Evolutionary conservation across 208 protist genomes (phyloP).

Genomic region (Angomonas deanei): DNA sequence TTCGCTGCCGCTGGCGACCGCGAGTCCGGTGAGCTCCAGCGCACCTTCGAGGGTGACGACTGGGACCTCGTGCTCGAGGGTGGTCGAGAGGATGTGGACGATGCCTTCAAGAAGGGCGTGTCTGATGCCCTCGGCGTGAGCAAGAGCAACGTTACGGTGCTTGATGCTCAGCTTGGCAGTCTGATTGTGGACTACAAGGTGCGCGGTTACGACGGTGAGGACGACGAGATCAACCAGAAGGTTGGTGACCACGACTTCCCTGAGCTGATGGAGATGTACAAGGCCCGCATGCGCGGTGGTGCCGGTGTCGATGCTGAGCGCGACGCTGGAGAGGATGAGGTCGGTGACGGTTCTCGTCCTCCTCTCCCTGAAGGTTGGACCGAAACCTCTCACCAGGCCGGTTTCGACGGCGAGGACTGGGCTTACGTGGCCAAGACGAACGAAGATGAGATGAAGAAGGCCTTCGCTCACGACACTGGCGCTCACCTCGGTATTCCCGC

Average conservation of each 20-base stretch:
- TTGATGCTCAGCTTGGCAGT: constrained; percentile 18
- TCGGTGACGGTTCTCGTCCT: constrained; percentile 5
- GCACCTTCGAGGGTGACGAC: constrained; percentile 25
- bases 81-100: constrained; percentile 25
- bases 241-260: constrained; percentile 15
- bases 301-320: too few species aligned
- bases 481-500: constrained; percentile 24
- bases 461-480: constrained; percentile 24
- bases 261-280: constrained; percentile 1
- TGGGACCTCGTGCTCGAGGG: constrained; percentile 31
- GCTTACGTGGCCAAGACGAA: constrained; percentile 35
- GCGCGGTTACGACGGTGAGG: constrained; percentile 2
- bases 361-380: neutral
- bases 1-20: neutral
- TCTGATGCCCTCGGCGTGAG: constrained; percentile 29
- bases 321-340: too few species aligned
- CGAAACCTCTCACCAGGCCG: constrained; percentile 24
- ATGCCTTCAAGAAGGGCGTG: constrained; percentile 33
- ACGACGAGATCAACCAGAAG: constrained; percentile 25
- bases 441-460: constrained; percentile 22
- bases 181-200: constrained; percentile 13
- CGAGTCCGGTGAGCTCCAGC: constrained; percentile 31
- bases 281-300: constrained; percentile 1
- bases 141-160: constrained; percentile 24
- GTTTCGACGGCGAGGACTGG: constrained; percentile 67